Conservation (phyloP, 192 early-diverging fungal genomes). For the Lunasporangiospora selenospora region DNA sequence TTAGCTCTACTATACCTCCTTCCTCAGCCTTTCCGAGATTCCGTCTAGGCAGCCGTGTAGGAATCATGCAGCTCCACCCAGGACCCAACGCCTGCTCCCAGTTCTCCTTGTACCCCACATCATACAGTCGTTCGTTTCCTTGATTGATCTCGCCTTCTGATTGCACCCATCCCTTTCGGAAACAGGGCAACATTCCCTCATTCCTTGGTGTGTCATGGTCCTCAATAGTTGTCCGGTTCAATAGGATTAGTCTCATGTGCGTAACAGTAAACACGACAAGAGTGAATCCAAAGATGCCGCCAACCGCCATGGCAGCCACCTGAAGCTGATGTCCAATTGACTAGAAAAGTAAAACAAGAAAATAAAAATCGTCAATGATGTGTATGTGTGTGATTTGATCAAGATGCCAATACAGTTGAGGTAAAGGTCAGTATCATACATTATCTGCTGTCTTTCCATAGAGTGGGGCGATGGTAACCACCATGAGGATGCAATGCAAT, state of each 20-base stretch:
- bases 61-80: conserved; percentile 30
- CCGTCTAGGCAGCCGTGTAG: conserved; percentile 14
- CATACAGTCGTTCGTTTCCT: conserved; percentile 49
- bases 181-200: conserved; percentile 51
- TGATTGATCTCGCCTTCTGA: conserved; percentile 44
- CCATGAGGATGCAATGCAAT: conserved; percentile 51
- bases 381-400: background rate
- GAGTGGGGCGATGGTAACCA: conserved; percentile 41
- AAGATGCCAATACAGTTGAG: conserved; percentile 9
- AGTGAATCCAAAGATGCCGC: conserved; percentile 51
- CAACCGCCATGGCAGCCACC: conserved; percentile 16
- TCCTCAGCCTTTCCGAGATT: too few species aligned
- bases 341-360: conserved; percentile 7
- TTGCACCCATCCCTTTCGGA: conserved; percentile 33
- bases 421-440: too few species aligned
- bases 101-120: conserved; percentile 49
- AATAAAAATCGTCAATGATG: background rate
- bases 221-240: conserved; percentile 59
- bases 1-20: conserved; percentile 13
- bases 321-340: conserved; percentile 35
- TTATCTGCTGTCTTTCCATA: too few species aligned
- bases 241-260: conserved; percentile 52
- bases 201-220: conserved; percentile 38
- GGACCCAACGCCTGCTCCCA: conserved; percentile 58
- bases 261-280: conserved; percentile 51